Base-by-base conservation (phyloP, 1,284 basidiomycete genomes). In the Cryptococcus neoformans region DNA sequence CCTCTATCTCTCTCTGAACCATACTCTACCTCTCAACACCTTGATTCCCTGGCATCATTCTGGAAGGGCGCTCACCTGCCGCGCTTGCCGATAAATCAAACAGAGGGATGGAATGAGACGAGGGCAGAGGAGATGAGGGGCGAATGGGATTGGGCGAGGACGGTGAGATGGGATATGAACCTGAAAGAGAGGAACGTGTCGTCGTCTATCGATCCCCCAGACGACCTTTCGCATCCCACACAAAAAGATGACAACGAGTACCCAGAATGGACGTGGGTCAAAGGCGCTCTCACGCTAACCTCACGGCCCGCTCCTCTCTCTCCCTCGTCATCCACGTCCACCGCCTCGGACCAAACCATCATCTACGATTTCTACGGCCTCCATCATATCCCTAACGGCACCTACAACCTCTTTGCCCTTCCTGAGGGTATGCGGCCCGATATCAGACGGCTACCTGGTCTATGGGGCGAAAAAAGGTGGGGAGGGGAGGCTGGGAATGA, bases 331-430 rank as follows among this genome's bases (percentile, higher is more conserved):
- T 45, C 44, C n/a, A 39, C 39, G 12, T 34, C 16, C 12, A 54
- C 49, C n/a, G 53, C 53, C 12, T 52, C 54, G 17, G 55, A 56
- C n/a, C n/a, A 53, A 4, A 60, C 53, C 6, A 54, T 75, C 28
- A 64, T 69, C 14, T 78, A 78, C 56, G 64, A 68, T 44, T 65
- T 78, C 42, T 68, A 66, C 51, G 91, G 89, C 3, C 80, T 93
- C 11, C 90, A 92, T 75, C 85, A 89, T 67, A 64, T 87, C 8
- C 78, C 83, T 8, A 88, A 89, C 62, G 91, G 91, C 1, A 84
- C 87, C 1, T 84, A 92, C 44, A 87, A 86, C 67, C 87, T 89
- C 0, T 82, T 87, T 58, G 88, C 84, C 6, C 81, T 85, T 65
- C 84, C 87, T 4, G 74, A 78, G 17, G 85, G 86, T 21, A 62